phyloP scores from a whole-genome alignment of 306 rosid species.

The Castanea mollissima region DNA sequence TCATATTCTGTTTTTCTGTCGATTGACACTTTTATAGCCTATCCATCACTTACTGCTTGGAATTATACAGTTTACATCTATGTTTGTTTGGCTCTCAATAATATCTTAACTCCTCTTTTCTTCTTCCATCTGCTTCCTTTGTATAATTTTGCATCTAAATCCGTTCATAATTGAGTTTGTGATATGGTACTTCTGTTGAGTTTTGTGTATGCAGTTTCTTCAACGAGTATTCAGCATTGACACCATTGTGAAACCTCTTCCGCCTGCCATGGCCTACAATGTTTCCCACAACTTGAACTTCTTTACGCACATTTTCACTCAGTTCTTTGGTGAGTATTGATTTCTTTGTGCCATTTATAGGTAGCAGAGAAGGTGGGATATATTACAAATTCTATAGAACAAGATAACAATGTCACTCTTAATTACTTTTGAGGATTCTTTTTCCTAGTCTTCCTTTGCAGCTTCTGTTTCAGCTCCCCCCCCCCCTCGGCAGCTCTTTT shows the following conservation, averaged over 20 bases:
- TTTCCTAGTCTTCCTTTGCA: background rate
- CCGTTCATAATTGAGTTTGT: constrained; percentile 5
- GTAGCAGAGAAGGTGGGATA: constrained; percentile 4
- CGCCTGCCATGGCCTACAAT: constrained; percentile 77
- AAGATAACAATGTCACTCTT: background rate
- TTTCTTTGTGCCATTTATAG: constrained; percentile 12
- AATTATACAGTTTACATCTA: background rate
- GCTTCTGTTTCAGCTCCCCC: too few species aligned
- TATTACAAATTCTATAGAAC: background rate
- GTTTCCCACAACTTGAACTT: constrained; percentile 90
- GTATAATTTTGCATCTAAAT: background rate
- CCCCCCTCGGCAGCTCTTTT: too few species aligned
- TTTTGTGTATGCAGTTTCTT: constrained; percentile 64
- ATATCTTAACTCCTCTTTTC: background rate
- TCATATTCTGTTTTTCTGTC: background rate
- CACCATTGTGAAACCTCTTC: constrained; percentile 92
- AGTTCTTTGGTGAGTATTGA: constrained; percentile 74
- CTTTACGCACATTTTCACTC: constrained; percentile 97
- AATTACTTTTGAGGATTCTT: background rate
- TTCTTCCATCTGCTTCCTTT: too few species aligned
- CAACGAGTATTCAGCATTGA: constrained; percentile 90
- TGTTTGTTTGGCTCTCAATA: background rate
- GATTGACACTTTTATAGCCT: background rate
- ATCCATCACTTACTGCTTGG: background rate
- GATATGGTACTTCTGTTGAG: constrained; percentile 10